Evolutionary conservation across 805 yeast species (phyloP), one percentile per base, ranked within the genome.

Genomic region (Ogataea kodamae): DNA sequence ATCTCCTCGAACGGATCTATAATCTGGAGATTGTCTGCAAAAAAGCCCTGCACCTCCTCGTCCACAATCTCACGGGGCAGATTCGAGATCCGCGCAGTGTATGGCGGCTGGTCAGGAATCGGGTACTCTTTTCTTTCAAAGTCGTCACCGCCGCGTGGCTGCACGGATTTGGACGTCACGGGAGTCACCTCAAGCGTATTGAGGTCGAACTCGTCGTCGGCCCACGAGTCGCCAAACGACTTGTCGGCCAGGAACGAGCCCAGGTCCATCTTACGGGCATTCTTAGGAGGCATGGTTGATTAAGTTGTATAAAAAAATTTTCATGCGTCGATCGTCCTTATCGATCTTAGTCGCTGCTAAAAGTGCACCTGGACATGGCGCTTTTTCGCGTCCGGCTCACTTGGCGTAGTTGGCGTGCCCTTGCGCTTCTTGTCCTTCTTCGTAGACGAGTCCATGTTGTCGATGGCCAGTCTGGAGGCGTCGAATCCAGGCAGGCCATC

Each of bases 31-130:
- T 64, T 65, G 40, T 72, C 74, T 49, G 74, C 79, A 38, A 83
- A 72, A 68, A 81, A 82, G 16, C 71, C 73, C 33, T 59, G 65
- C 39, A 83, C 67, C 6, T 68, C 74, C 22, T 68, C 76, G 60
- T 90, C 97, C 28, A 68, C 61, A 27, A 76, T 73, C 39, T 84
- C 94, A 39, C 83, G 89, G 40, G 96, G 86, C 55, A 92, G 74
- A 65, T 89, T 88, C 56, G 76, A 76, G 47, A 90, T 71, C 58
- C 86, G 77, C n/a, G 96, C 97, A 52, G 84, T 81, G 71, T 63
- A 92, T 35, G 99, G 99, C 12, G 97, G 88, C 33, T 65, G 72
- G 50, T 87, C 90, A 28, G 99, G 99, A 41, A 92, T 71, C 25
- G 96, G 95, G 49, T 65, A 82, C 55, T 81, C 89, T 22, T 67